Base-by-base conservation (phyloP, 2,329 filamentous ascomycete species). In the Diaporthe capsici region DNA sequence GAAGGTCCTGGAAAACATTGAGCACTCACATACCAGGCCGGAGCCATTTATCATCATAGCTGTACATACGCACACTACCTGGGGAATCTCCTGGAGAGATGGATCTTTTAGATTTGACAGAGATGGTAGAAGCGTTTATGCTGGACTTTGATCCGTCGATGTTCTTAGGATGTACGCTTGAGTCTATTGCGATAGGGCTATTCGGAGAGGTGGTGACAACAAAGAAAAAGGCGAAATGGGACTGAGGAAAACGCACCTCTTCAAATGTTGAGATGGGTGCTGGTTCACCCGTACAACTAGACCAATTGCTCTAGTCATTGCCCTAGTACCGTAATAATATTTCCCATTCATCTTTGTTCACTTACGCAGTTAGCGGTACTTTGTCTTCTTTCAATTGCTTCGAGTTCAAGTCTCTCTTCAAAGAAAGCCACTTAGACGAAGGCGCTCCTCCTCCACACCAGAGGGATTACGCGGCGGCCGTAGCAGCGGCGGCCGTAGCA, bases 151-250 rank as follows among this genome's bases (percentile, higher is more conserved):
- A 68, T 37, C 63, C 63, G 6, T 67, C 44, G 10, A 67, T 67
- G 44, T 51, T 67, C 28, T 6, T 68, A 17, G 65, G 65, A 20
- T 68, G 65, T 22, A 53, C 31, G 8, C 65, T 68, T 4, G 65
- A 68, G 31, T 68, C 47, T 6, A 68, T 68, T 25, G 65, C 65
- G 31, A 39, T 68, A 39, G 65, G 65, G 22, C 65, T 68, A 5
- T 53, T 51, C 4, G 65, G 47, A 10, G 47, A 37, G 47, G 34
- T 68, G 9, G n/a, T 53, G 13, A 39, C 22, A 25, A 39, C 65
- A 20, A 37, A 10, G 65, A 68, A 15, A 25, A 68, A 28, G 28
- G 22, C 1, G 15, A 39, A 68, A 17, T 7, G 10, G 22, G 2
- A 53, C 13, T 68, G 44, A 67, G 34, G 12, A 28, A 44, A 28